Evolutionary conservation across 495 filamentous ascomycete species (phyloP).

Genomic region (Glarea lozoyensis): DNA sequence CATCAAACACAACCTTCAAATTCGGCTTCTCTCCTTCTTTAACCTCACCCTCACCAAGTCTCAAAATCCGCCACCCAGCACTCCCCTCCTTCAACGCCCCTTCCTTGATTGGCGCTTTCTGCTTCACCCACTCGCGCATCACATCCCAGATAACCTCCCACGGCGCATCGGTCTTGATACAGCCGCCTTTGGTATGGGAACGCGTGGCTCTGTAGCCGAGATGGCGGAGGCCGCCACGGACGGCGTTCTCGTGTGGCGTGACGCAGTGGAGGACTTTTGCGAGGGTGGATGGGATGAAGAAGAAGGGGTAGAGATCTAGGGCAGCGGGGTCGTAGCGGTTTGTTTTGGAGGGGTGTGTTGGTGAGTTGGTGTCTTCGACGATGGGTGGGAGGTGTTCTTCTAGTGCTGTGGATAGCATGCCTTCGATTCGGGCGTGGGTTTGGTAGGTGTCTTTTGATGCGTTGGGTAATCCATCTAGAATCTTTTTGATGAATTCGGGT

Average conservation of each 20-base stretch:
- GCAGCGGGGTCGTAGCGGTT: slow-evolving; percentile 40
- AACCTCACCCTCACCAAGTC: slow-evolving; percentile 10
- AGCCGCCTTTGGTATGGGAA: slow-evolving; percentile 81
- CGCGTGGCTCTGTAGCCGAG: slow-evolving; percentile 75
- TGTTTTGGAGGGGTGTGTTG: slow-evolving; percentile 11
- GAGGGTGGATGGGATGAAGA: slow-evolving; percentile 64
- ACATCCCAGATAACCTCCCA: slow-evolving; percentile 88
- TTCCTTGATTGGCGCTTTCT: slow-evolving; percentile 64
- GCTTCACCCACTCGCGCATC: slow-evolving; percentile 83
- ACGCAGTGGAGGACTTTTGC: slow-evolving; percentile 65
- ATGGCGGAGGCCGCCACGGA: slow-evolving; percentile 71
- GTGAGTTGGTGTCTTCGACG: slow-evolving; percentile 24
- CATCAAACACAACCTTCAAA: slow-evolving; percentile 72
- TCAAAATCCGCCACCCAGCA: slow-evolving; percentile 57
- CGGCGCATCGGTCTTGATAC: slow-evolving; percentile 81
- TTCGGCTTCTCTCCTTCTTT: slow-evolving; percentile 12
- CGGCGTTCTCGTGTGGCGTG: slow-evolving; percentile 59
- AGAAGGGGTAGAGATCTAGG: slow-evolving; percentile 72
- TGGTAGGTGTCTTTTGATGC: slow-evolving; percentile 58
- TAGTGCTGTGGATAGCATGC: slow-evolving; percentile 82
- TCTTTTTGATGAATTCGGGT: slow-evolving; percentile 62
- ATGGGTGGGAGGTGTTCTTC: slow-evolving; percentile 51
- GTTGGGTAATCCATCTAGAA: slow-evolving; percentile 58
- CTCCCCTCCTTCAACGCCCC: slow-evolving; percentile 55
- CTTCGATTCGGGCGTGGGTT: slow-evolving; percentile 72